Conservation (phyloP, 2,329 filamentous ascomycete genomes). For the Paecilomyces dactylethromorphus region DNA sequence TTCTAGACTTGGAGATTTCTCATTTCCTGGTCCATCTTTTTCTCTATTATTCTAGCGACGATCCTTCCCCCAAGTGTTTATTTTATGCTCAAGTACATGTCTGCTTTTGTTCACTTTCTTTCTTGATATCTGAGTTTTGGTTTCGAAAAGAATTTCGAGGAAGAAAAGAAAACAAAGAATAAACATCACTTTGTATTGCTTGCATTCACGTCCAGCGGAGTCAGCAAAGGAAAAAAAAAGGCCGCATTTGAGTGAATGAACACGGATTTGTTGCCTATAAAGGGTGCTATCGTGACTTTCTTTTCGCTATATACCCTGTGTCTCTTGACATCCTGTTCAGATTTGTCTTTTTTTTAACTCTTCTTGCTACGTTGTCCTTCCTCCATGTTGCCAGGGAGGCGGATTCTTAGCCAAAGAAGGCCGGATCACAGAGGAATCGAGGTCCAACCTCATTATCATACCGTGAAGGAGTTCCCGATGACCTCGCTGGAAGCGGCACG, state of each 20-base stretch:
- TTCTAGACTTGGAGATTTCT: background rate
- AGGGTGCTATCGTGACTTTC: background rate
- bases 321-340: background rate
- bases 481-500: slow-evolving; percentile 19
- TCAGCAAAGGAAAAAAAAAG: background rate
- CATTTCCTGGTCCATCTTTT: background rate
- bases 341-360: background rate
- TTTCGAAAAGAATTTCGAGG: background rate
- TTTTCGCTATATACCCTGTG: background rate
- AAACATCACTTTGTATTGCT: background rate
- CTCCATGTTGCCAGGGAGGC: background rate
- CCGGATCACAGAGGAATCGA: background rate
- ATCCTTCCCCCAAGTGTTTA: too few species aligned
- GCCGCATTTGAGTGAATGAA: background rate
- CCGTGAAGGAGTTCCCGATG: slow-evolving; percentile 6
- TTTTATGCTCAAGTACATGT: background rate
- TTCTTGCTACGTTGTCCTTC: background rate
- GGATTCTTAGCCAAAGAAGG: background rate
- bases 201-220: background rate
- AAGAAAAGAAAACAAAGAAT: background rate
- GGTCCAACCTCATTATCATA: background rate
- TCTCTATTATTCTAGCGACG: background rate
- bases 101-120: background rate
- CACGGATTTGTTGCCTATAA: background rate
- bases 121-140: background rate